A percentile compares a stretch with the other conserved stretches of the same genome.
Evolutionary conservation across 129 eudicot genomes (phyloP).

Genomic region (Deinandra increscens): DNA sequence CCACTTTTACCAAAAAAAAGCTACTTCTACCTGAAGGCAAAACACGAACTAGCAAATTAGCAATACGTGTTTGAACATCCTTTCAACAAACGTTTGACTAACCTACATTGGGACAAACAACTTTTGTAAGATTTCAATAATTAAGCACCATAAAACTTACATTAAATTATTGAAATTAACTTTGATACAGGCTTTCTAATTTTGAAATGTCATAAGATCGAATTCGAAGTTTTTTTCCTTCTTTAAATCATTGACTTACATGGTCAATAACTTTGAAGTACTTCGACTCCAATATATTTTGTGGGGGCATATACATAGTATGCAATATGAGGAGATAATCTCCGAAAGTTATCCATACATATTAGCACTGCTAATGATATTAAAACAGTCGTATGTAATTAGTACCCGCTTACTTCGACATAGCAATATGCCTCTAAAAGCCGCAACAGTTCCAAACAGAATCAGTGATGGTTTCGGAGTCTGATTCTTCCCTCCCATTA

Average conservation of each 20-base stretch:
- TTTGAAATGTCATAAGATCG: constrained; percentile 73
- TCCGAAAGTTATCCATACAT: constrained; percentile 92
- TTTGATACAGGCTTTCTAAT: constrained; percentile 44
- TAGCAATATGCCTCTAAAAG: too few species aligned
- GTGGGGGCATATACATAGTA: constrained; percentile 70
- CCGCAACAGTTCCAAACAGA: too few species aligned
- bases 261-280: constrained; percentile 82
- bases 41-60: constrained; percentile 87
- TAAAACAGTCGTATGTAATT: too few species aligned
- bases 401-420: too few species aligned
- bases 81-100: constrained; percentile 90
- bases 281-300: constrained; percentile 71
- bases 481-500: constrained; percentile 68
- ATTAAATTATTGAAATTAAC: not conserved
- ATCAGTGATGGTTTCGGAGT: constrained; percentile 70
- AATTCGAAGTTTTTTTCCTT: constrained; percentile 56
- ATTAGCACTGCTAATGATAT: too few species aligned
- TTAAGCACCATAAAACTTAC: constrained; percentile 4
- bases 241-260: constrained; percentile 74
- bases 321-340: constrained; percentile 90
- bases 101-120: constrained; percentile 48
- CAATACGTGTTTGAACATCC: constrained; percentile 99
- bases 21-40: constrained; percentile 59
- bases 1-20: constrained; percentile 29
- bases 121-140: constrained; percentile 11